Percentiles rank a stretch among this genome's conserved stretches.
Evolutionary conservation across 176 grass and related monocot genomes (phyloP).

Genomic region (Olyra latifolia): DNA sequence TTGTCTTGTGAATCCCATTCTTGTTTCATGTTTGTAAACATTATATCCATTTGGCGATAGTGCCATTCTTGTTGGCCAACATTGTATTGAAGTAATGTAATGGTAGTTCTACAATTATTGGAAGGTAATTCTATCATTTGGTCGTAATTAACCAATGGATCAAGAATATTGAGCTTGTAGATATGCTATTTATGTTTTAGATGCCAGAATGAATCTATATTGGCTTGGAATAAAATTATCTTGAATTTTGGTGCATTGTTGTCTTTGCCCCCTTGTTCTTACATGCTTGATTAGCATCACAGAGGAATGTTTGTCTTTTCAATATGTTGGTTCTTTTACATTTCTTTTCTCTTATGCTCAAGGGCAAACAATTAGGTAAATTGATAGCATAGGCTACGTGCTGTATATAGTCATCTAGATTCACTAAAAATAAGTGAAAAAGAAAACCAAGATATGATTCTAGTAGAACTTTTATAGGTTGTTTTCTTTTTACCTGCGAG

Average conservation of each 20-base stretch:
- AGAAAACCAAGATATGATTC: background rate
- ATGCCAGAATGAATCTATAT: background rate
- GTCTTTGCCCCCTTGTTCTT: background rate
- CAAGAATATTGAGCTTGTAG: constrained; percentile 7
- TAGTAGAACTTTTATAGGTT: background rate
- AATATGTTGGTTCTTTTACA: constrained; percentile 1
- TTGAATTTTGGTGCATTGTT: constrained; percentile 10
- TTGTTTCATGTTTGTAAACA: constrained; percentile 16
- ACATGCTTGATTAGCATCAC: constrained; percentile 13
- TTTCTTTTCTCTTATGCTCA: constrained; percentile 6
- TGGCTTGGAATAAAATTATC: background rate
- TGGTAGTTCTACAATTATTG: background rate
- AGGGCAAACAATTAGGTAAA: background rate
- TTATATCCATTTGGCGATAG: background rate
- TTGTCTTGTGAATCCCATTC: constrained; percentile 3
- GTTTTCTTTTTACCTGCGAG: background rate
- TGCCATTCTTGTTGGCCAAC: background rate
- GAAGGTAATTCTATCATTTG: background rate
- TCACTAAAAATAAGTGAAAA: background rate
- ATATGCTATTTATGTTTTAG: background rate
- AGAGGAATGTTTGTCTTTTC: background rate
- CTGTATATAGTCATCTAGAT: background rate
- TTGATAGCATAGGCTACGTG: background rate
- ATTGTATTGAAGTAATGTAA: constrained; percentile 17
- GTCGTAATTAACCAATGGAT: constrained; percentile 4